phyloP scores from a whole-genome alignment of 1,284 basidiomycete species.

The Grifola frondosa region DNA sequence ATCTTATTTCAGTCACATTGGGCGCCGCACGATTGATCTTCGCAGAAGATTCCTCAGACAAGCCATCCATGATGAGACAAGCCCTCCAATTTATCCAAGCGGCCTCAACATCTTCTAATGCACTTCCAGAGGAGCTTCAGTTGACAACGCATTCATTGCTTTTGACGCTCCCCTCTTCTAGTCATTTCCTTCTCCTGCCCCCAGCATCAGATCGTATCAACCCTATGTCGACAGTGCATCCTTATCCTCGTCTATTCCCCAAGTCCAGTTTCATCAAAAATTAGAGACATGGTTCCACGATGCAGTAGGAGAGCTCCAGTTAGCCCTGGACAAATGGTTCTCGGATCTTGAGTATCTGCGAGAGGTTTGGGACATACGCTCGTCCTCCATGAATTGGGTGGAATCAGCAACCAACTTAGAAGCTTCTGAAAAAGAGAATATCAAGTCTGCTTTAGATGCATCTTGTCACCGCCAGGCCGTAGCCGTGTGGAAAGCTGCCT shows the following conservation, averaged over 20 bases:
- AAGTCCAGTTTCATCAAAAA: constrained; percentile 42
- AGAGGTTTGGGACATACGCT: constrained; percentile 67
- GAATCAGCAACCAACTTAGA: constrained; percentile 40
- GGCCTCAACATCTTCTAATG: constrained; percentile 18
- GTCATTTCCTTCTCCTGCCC: constrained; percentile 68
- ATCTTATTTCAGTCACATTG: constrained; percentile 57
- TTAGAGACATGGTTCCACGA: constrained; percentile 61
- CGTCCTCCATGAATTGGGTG: constrained; percentile 49
- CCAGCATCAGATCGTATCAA: constrained; percentile 61
- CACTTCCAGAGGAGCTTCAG: constrained; percentile 53
- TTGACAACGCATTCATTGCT: constrained; percentile 65
- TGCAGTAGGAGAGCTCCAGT: constrained; percentile 45
- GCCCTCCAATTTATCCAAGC: constrained; percentile 61
- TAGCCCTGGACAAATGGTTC: constrained; percentile 56
- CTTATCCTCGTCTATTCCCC: constrained; percentile 48
- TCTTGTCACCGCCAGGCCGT: constrained; percentile 50
- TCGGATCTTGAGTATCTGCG: constrained; percentile 51
- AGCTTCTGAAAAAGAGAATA: constrained; percentile 39
- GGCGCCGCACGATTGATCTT: constrained; percentile 55
- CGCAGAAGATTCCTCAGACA: constrained; percentile 28
- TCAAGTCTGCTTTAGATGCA: constrained; percentile 49
- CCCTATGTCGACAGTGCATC: constrained; percentile 72
- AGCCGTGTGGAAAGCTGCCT: constrained; percentile 53
- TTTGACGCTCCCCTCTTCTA: constrained; percentile 65
- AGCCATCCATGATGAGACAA: constrained; percentile 50